phyloP scores from a whole-genome alignment of 2,329 filamentous ascomycete species.

The Sarocladiaceae sp. region DNA sequence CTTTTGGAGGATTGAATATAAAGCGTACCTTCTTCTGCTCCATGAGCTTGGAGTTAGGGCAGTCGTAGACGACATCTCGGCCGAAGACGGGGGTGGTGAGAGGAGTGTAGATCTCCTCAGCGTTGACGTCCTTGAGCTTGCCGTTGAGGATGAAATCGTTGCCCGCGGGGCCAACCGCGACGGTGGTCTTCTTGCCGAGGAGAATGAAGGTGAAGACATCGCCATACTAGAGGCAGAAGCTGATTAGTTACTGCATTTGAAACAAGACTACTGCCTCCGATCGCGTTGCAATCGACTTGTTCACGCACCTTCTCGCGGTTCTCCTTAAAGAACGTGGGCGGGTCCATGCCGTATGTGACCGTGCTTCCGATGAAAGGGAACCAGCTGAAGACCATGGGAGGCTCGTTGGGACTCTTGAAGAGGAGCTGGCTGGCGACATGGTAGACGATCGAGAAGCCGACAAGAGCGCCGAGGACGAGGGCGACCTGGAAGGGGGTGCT shows the following conservation, averaged over 20 bases:
- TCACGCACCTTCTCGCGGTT: constrained; percentile 64
- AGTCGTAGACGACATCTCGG: constrained; percentile 83
- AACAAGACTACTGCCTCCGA: background rate
- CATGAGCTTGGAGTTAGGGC: constrained; percentile 87
- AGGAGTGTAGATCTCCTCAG: constrained; percentile 83
- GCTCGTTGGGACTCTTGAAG: constrained; percentile 75
- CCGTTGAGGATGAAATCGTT: constrained; percentile 92
- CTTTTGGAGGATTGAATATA: background rate
- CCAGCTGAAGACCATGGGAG: constrained; percentile 75
- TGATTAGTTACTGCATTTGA: background rate
- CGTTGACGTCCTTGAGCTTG: constrained; percentile 82
- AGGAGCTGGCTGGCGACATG: constrained; percentile 78
- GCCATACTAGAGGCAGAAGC: constrained; percentile 54
- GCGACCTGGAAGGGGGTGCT: constrained; percentile 41
- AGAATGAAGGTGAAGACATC: constrained; percentile 87
- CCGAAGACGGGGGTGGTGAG: constrained; percentile 71
- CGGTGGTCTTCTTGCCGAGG: constrained; percentile 83
- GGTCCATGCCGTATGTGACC: constrained; percentile 90
- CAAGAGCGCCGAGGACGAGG: constrained; percentile 33
- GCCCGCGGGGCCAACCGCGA: constrained; percentile 72
- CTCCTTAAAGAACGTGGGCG: constrained; percentile 76
- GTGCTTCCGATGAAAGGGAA: constrained; percentile 84
- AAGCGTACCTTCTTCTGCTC: constrained; percentile 80
- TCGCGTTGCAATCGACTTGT: background rate
- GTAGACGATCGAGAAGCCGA: constrained; percentile 57